These are phyloP conservation scores for Karstenula rhodostoma DNA, from an alignment of 2,329 filamentous ascomycete species.

Conservation along the genomic window DNA sequence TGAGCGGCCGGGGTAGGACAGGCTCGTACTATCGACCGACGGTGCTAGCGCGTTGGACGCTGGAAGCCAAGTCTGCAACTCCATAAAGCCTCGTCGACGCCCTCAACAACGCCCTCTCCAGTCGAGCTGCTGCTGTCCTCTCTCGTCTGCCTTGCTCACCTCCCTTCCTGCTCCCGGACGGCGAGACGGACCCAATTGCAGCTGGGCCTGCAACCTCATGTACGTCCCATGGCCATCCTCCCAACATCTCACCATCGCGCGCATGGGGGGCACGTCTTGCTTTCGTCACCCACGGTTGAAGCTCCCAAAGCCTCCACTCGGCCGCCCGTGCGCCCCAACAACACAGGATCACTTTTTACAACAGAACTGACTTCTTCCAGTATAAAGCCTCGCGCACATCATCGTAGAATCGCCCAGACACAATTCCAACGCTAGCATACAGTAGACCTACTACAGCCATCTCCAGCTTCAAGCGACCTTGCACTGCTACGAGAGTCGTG, in stretches of 20 bases:
- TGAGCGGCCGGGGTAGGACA: slow-evolving; percentile 12
- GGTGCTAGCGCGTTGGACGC: slow-evolving; percentile 17
- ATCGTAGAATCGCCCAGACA: background rate
- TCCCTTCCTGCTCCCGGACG: slow-evolving; percentile 26
- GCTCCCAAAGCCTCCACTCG: background rate
- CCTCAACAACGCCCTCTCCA: background rate
- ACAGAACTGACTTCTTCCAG: background rate
- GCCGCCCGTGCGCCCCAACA: background rate
- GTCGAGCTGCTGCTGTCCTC: slow-evolving; percentile 28
- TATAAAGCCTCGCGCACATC: background rate
- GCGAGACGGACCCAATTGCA: slow-evolving; percentile 35
- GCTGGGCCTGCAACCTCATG: slow-evolving; percentile 31
- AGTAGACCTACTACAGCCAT: background rate
- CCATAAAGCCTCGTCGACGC: slow-evolving; percentile 24
- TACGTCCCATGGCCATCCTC: slow-evolving; percentile 9
- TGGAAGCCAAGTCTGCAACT: slow-evolving; percentile 15
- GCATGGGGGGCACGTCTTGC: background rate
- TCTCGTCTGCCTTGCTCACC: slow-evolving; percentile 20
- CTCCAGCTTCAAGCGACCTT: background rate
- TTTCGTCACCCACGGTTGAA: background rate
- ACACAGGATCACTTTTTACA: background rate
- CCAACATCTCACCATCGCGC: background rate
- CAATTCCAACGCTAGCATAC: background rate
- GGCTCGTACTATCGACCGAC: slow-evolving; percentile 15
- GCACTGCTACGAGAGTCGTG: slow-evolving; percentile 17